Base-by-base conservation (phyloP, 2,329 filamentous ascomycete genomes). In the Cercospora sesami region DNA sequence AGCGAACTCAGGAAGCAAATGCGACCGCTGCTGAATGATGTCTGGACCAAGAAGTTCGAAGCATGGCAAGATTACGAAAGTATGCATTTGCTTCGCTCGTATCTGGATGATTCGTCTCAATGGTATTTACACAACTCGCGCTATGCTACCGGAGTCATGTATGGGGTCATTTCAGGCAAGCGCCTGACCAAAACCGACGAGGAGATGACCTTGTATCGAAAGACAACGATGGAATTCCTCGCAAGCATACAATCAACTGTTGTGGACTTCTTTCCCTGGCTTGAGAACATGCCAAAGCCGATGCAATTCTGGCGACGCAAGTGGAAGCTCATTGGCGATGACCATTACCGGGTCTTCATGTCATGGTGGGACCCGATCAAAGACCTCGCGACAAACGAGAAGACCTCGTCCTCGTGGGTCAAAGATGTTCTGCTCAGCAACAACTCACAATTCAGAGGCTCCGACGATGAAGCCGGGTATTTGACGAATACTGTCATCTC, bases 401-500 rank as follows among this genome's bases (percentile, higher is more conserved):
- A 68, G 21, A 21, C 45, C 28, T 28, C 39, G 14, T 18, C 51
- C 2, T 65, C 63, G 5, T 68, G 66, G 66, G 58, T 51, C 5
- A 60, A 55, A 59, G 66, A 68, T 8, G 63, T 68, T 4, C 21
- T 68, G 3, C 58, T 68, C 23, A 59, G 36, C 42, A 51, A 58
- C 8, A 60, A 62, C 9, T 55, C 66, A n/a, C 63, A 62, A 4
- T 68, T 68, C 59, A 63, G 51, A 30, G 63, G 66, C 33, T 59
- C 18, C 26, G 66, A 68, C 14, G 63, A 65, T n/a, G 66, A 68
- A 60, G 63, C 66, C 26, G 48, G 31, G 7, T 68, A 68, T 16
- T 53, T 68, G 21, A 68, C 66, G 7, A 68, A 68, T 18, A 68
- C 66, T 3, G 66, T 68, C 63, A 65, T 68, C 26, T 68, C 66